Evolutionary conservation across 2,329 filamentous ascomycete genomes (phyloP), one percentile per base, ranked within the genome.

Genomic region (Dactylellina sp.): DNA sequence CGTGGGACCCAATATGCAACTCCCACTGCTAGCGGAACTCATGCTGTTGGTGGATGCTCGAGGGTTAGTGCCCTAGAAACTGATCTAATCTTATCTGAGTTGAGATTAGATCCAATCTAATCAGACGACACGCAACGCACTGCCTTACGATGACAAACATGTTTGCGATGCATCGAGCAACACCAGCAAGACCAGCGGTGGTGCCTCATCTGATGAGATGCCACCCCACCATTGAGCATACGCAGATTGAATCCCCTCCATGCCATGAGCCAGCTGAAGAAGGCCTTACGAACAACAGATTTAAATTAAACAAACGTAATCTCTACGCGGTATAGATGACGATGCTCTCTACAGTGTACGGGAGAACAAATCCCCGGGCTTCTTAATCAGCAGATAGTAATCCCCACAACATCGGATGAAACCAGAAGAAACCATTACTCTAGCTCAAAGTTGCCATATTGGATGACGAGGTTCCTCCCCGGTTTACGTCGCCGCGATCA

Each of bases 51-150:
- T 32, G 28, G 44, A 24, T 12, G 24, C 11, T 32, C 14, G 35
- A 72, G 70, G 70, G 61, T 25, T 62, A n/a, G 47, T 56, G 70
- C 60, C 59, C 57, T 60, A 49, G 2, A 3, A 1, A 49, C 4
- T 16, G 28, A 52, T 44, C 50, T 57, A 57, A 57, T 57, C 40
- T 49, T 50, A 66, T 60, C 56, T 35, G 2, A 14, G 1, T 18
- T 40, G 3, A 40, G 25, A 56, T 65, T 32, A 56, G 37, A 65
- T 59, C 3, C 28, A 32, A 44, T 32, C 39, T 56, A 25, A 47
- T 22, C 35, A 24, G 44, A 61, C 24, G 20, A n/a, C 16, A 25
- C 7, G 35, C 44, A 62, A 62, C 59, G 52, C 46, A 46, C n/a
- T n/a, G n/a, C n/a, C 16, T 20, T 53, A 14, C 16, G 14, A 7